A percentile compares a stretch with the other conserved stretches of the same genome.
phyloP scores from a whole-genome alignment of 1,139 yeast genomes.

The Suhomyces anneliseae region DNA sequence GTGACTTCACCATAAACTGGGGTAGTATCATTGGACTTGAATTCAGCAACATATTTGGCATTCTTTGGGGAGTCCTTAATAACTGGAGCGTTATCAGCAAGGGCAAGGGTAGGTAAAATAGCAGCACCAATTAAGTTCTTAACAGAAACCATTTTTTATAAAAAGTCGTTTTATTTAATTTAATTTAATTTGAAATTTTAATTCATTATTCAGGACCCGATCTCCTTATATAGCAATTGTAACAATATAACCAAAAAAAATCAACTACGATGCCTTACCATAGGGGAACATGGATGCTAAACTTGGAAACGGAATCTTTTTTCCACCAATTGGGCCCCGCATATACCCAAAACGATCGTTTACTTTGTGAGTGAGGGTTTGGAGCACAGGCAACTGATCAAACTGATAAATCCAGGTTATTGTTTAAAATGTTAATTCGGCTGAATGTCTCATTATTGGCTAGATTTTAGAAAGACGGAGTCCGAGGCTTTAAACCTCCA shows the following conservation, averaged over 20 bases:
- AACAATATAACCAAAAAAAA: not conserved
- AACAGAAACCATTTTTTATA: conserved; percentile 10
- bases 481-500: not conserved
- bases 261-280: not conserved
- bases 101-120: conserved; percentile 11
- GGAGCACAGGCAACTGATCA: not conserved
- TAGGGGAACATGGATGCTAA: not conserved
- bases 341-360: not conserved
- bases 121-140: conserved; percentile 4
- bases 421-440: not conserved
- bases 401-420: not conserved
- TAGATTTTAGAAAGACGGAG: not conserved
- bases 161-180: not conserved
- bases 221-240: not conserved
- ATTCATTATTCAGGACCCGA: too few species aligned
- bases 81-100: conserved; percentile 27
- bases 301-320: not conserved
- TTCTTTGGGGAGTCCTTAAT: conserved; percentile 28
- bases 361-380: not conserved
- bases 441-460: not conserved
- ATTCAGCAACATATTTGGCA: conserved; percentile 23
- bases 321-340: not conserved
- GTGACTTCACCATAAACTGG: conserved; percentile 30
- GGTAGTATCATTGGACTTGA: conserved; percentile 17
- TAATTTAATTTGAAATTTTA: not conserved